Conservation (phyloP, 352 stramenopile species). For the Globisporangium polare region DNA sequence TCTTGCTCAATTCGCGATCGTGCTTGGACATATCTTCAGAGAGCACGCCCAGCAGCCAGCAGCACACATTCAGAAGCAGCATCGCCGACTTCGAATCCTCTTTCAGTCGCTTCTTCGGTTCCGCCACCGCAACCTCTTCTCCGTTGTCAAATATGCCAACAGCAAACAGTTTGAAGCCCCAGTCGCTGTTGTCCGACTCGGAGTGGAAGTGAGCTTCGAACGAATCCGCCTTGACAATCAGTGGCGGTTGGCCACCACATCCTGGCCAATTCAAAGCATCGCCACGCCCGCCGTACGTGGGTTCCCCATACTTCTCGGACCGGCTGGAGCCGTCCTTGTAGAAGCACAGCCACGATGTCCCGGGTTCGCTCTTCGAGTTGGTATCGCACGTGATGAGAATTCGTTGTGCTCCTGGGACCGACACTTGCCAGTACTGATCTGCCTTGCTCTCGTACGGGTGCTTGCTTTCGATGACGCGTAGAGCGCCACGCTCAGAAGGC, state of each 20-base stretch:
- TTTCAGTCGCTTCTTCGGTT: background rate
- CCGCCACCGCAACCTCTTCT: conserved; percentile 1
- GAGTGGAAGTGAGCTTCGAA: conserved; percentile 85
- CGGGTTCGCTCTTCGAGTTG: conserved; percentile 61
- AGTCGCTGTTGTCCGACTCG: conserved; percentile 81
- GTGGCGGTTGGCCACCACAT: conserved; percentile 45
- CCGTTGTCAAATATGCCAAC: conserved; percentile 56
- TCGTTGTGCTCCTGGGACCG: conserved; percentile 56
- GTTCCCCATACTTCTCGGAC: conserved; percentile 38
- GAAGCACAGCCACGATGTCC: conserved; percentile 64
- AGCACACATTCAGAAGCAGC: conserved; percentile 27
- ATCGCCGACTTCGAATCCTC: conserved; percentile 16
- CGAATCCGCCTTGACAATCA: conserved; percentile 66
- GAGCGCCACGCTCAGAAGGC: conserved; percentile 34
- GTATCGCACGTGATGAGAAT: conserved; percentile 74
- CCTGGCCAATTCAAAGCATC: conserved; percentile 81
- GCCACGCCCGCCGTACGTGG: conserved; percentile 58
- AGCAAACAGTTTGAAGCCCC: conserved; percentile 86
- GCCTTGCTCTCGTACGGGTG: conserved; percentile 72
- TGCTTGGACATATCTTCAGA: background rate
- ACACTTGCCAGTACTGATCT: conserved; percentile 66
- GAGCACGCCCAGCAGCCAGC: conserved; percentile 30
- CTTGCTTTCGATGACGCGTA: conserved; percentile 57
- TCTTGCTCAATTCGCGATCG: background rate
- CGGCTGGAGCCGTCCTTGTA: conserved; percentile 59